Evolutionary conservation across 1,284 basidiomycete genomes (phyloP).

Genomic region (Cystobasidium sp.): DNA sequence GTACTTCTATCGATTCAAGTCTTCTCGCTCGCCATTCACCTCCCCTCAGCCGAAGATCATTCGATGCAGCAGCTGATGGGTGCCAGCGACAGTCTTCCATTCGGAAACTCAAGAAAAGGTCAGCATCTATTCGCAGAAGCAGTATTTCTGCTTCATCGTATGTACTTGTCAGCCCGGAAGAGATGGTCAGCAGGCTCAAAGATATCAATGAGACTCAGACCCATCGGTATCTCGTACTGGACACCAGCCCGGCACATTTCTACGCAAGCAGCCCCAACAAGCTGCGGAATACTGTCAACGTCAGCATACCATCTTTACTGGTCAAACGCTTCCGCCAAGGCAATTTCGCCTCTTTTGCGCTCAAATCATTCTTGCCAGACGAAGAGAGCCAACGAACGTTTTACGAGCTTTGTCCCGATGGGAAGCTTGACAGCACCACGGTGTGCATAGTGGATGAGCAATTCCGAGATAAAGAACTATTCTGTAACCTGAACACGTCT

Average conservation of each 20-base stretch:
- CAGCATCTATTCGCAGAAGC: conserved; percentile 2
- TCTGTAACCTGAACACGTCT: not conserved
- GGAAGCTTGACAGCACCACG: not conserved
- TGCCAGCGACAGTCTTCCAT: not conserved
- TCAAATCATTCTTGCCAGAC: conserved; percentile 52
- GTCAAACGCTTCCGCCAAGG: conserved; percentile 51
- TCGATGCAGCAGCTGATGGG: not conserved
- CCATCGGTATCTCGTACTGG: conserved; percentile 16
- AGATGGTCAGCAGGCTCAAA: not conserved
- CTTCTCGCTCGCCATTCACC: not conserved
- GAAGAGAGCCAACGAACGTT: conserved; percentile 46
- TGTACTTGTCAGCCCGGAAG: conserved; percentile 1
- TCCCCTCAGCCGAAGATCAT: not conserved
- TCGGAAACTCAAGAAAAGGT: conserved; percentile 20
- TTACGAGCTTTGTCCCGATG: not conserved
- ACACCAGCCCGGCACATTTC: conserved; percentile 10
- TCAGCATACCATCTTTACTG: conserved; percentile 51
- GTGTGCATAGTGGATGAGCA: conserved; percentile 37
- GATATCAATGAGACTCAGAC: not conserved
- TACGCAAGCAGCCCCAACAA: not conserved
- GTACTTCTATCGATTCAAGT: not conserved
- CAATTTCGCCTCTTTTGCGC: conserved; percentile 45
- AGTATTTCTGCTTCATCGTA: not conserved
- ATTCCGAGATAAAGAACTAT: conserved; percentile 42
- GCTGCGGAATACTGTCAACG: conserved; percentile 40